Evolutionary conservation across 2,329 filamentous ascomycete species (phyloP).

Genomic region (Pseudogymnoascus sp.): DNA sequence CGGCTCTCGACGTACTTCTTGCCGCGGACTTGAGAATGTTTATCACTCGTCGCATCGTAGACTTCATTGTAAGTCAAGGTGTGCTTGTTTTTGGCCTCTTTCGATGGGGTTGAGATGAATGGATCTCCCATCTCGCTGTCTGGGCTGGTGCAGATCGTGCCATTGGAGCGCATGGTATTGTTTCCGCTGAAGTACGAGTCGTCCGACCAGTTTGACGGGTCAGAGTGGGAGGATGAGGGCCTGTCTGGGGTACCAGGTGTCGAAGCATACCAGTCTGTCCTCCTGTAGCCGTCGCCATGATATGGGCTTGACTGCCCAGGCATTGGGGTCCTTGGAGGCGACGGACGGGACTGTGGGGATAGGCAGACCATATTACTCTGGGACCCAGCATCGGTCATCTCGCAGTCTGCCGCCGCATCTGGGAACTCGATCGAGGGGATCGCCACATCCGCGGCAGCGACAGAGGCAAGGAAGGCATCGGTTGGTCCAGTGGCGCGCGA

Average conservation of each 20-base stretch:
- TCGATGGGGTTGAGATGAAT: conserved; percentile 15
- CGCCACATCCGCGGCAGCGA: conserved; percentile 55
- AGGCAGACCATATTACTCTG: conserved; percentile 20
- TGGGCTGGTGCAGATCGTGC: conserved; percentile 46
- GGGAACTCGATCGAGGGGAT: conserved; percentile 57
- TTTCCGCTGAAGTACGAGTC: conserved; percentile 51
- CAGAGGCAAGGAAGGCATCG: conserved; percentile 58
- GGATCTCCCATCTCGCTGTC: conserved; percentile 35
- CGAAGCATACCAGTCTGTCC: conserved; percentile 26
- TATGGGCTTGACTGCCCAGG: conserved; percentile 25
- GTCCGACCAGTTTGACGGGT: conserved; percentile 46
- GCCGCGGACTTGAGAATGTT: conserved; percentile 18
- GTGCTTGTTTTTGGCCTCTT: background rate
- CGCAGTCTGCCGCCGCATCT: conserved; percentile 26
- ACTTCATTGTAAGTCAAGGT: background rate
- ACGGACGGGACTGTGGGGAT: conserved; percentile 24
- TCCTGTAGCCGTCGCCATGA: conserved; percentile 12
- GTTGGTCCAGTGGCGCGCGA: conserved; percentile 43
- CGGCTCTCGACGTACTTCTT: conserved; percentile 36
- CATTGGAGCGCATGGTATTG: conserved; percentile 49
- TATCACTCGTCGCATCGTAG: background rate
- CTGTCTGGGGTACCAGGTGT: conserved; percentile 17
- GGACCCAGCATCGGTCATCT: conserved; percentile 20
- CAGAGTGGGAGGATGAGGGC: conserved; percentile 23
- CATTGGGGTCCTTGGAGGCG: conserved; percentile 52